Evolutionary conservation across 2,329 filamentous ascomycete genomes (phyloP).

Genomic region (Fusarium sacchari): DNA sequence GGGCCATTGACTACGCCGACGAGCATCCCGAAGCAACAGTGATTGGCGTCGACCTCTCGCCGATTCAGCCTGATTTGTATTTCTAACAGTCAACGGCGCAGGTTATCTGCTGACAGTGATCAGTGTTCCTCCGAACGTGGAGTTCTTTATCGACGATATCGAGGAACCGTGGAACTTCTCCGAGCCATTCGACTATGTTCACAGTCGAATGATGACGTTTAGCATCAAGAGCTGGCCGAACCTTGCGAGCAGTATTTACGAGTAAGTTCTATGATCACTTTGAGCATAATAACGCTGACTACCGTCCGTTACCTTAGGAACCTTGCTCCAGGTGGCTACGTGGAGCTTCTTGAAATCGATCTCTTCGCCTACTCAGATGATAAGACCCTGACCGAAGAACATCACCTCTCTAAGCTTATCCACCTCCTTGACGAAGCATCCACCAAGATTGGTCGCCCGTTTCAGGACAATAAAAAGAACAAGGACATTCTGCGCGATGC

Average conservation of each 20-base stretch:
- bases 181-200: slow-evolving; percentile 34
- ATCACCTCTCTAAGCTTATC: slow-evolving; percentile 5
- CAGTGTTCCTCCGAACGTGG: slow-evolving; percentile 33
- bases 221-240: slow-evolving; percentile 31
- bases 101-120: neutral
- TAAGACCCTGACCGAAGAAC: neutral
- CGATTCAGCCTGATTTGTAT: slow-evolving; percentile 34
- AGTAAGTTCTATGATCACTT: neutral
- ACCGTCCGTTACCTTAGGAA: neutral
- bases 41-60: slow-evolving; percentile 28
- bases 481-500: slow-evolving; percentile 20
- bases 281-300: fast-evolving
- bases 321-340: slow-evolving; percentile 21
- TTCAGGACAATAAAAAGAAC: slow-evolving; percentile 27
- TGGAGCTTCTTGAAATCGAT: slow-evolving; percentile 30
- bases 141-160: slow-evolving; percentile 34
- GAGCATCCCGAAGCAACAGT: slow-evolving; percentile 19
- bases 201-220: slow-evolving; percentile 35
- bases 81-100: neutral
- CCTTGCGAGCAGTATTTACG: slow-evolving; percentile 6
- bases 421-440: slow-evolving; percentile 22
- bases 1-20: slow-evolving; percentile 24
- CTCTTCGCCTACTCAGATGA: slow-evolving; percentile 28
- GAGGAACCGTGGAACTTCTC: slow-evolving; percentile 31
- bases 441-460: slow-evolving; percentile 18